Base-by-base conservation (phyloP, 164 flowering plant genomes). In the Chimonanthus praecox region DNA sequence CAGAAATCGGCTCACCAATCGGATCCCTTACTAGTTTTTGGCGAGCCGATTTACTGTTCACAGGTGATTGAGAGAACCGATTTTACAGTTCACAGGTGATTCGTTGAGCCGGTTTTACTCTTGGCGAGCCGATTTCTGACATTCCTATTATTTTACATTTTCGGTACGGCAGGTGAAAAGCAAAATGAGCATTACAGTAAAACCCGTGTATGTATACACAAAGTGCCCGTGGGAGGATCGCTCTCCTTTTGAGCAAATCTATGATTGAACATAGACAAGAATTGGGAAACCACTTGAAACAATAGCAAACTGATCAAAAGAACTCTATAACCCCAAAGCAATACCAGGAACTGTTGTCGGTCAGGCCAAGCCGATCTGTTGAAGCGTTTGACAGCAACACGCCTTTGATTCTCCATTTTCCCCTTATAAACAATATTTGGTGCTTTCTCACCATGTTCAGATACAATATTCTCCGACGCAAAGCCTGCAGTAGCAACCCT, bases 361-460 rank as follows among this genome's bases (percentile, higher is more conserved):
- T 94, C 98, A 21, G 94, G 97, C 98, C 98, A 94, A 68, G 98
- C 97, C 61, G 85, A 81, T 73, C 89, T 86, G 71, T 90, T 90
- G 74, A 94, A 92, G 45, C 94, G 87, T 71, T 94, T 94, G 64
- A 94, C 89, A 47, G 97, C 96, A 78, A 94, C 85, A n/a, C 88
- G 82, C 72, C 81, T 76, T 75, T 89, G 97, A 81, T 86, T 90
- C 11, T 88, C 93, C 73, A 94, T 71, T 79, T 86, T 91, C 74
- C 98, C 98, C 74, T 88, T 94, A 74, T 90, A 94, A 74, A 94
- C 98, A 71, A 94, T 90, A 84, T 94, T 94, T 1, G 98, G 98
- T 47, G 97, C 98, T 78, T 94, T 92, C 64, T 92, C 98, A 13
- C 98, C 98, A 77, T 92, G 97, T 76, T 94, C 98, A 47, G 98